Conservation (phyloP, 768 basidiomycete genomes). For the Clathrus columnatus region DNA sequence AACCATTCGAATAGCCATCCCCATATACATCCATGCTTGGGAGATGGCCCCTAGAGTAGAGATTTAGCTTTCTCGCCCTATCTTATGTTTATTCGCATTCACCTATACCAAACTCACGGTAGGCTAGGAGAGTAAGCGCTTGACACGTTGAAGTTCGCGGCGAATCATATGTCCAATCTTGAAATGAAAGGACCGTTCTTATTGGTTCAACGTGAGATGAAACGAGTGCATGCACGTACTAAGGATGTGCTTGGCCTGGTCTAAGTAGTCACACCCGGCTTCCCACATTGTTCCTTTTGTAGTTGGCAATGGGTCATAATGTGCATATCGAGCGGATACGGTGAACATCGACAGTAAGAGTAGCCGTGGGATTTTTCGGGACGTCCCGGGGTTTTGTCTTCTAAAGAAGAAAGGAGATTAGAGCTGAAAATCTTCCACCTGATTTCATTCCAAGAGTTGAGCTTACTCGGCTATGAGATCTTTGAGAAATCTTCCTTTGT, state of each 20-base stretch:
- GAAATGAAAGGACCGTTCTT: neutral
- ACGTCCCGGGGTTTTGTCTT: neutral
- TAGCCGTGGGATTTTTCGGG: conserved; percentile 40
- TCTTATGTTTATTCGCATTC: neutral
- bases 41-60: conserved; percentile 59
- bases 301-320: conserved; percentile 32
- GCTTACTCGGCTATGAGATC: neutral
- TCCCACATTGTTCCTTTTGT: conserved; percentile 64
- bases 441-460: neutral
- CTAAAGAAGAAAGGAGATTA: too few species aligned
- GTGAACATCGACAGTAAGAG: conserved; percentile 77
- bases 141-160: conserved; percentile 70
- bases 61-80: neutral
- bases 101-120: conserved; percentile 76
- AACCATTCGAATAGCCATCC: conserved; percentile 83
- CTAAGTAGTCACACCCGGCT: conserved; percentile 66
- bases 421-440: too few species aligned
- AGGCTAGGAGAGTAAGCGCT: conserved; percentile 71
- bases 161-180: conserved; percentile 55
- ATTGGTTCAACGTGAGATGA: neutral
- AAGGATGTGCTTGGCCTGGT: conserved; percentile 56
- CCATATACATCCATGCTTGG: conserved; percentile 76
- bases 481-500: neutral
- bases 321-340: conserved; percentile 65
- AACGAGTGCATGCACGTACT: conserved; percentile 9